phyloP scores from a whole-genome alignment of 2,329 filamentous ascomycete genomes.

The Fusarium palustre region DNA sequence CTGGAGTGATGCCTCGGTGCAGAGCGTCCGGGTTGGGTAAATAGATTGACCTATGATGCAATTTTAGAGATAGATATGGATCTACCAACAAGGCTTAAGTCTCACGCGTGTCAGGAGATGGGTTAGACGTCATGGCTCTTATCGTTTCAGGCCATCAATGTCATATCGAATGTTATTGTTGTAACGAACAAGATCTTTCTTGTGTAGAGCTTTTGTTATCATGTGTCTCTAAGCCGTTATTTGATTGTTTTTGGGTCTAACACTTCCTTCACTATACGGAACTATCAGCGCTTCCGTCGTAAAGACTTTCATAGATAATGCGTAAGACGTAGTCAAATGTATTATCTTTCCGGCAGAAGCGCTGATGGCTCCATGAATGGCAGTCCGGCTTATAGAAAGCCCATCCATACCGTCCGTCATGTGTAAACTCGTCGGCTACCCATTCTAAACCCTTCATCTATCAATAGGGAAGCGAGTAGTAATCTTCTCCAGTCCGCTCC shows the following conservation, averaged over 20 bases:
- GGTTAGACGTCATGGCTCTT: constrained; percentile 17
- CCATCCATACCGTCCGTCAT: not conserved
- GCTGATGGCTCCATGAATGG: no score
- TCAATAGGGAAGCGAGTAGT: constrained; percentile 4
- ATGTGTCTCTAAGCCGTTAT: not conserved
- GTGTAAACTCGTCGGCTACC: constrained; percentile 5
- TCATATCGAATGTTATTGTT: not conserved
- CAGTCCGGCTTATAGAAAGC: not conserved
- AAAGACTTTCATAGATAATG: no score
- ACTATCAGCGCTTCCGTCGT: no score
- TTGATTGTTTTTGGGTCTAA: no score
- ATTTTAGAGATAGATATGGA: constrained; percentile 1
- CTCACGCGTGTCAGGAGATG: not conserved
- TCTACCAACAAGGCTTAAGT: constrained; percentile 1
- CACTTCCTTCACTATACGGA: no score
- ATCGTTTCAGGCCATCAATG: not conserved
- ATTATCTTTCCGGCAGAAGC: no score
- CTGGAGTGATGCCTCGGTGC: not conserved
- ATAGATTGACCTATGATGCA: constrained; percentile 20
- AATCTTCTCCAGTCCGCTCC: constrained; percentile 5
- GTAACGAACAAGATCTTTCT: not conserved
- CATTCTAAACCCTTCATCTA: not conserved
- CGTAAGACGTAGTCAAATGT: no score
- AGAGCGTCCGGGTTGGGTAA: not conserved
- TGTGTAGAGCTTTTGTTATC: constrained; percentile 8